Evolutionary conservation across 441 rosid species (phyloP).

Genomic region (Raphanus hybrid): DNA sequence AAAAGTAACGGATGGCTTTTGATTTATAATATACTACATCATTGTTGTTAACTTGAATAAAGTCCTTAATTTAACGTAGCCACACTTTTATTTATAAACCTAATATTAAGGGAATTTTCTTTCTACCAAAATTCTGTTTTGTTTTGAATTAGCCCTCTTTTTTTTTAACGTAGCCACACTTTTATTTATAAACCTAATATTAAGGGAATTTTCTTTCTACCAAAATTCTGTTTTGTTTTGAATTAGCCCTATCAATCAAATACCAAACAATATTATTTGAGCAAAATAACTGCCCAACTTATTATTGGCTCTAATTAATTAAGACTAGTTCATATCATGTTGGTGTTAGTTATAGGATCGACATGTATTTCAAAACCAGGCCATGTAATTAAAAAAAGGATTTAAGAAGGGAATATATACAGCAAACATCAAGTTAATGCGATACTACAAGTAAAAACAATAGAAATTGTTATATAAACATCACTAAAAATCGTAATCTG

Average conservation of each 20-base stretch:
- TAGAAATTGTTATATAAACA: background rate
- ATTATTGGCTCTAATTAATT: background rate
- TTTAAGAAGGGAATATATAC: background rate
- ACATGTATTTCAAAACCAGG: background rate
- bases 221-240: no score
- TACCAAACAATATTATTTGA: background rate
- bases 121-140: background rate
- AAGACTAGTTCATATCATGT: background rate
- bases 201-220: no score
- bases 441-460: background rate
- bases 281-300: background rate
- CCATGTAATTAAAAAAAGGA: background rate
- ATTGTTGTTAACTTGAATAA: background rate
- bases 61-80: background rate
- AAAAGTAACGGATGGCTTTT: background rate
- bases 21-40: background rate
- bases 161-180: background rate
- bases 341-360: background rate
- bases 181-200: no score
- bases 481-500: background rate
- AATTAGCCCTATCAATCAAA: background rate
- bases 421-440: background rate
- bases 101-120: background rate
- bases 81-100: background rate
- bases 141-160: background rate